Base-by-base conservation (phyloP, 1,284 basidiomycete genomes). In the Caloboletus firmus region DNA sequence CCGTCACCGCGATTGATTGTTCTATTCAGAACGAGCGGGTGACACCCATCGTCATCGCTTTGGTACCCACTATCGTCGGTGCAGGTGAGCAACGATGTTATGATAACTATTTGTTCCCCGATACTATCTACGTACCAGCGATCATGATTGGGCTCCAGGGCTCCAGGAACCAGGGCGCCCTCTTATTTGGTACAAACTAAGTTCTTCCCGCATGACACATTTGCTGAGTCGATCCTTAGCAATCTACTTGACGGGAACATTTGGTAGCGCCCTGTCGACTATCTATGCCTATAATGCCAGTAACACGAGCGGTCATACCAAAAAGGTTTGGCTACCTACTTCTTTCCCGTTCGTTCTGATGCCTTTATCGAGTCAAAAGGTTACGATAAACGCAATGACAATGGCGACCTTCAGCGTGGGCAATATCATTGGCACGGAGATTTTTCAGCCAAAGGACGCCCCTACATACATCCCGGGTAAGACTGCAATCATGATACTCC, bases 261-360 rank as follows among this genome's bases (percentile, higher is more conserved):
- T 82, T 59, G 83, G 84, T 10, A 82, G 80, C 45, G 78, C 83
- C 0, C 68, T 87, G 4, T 78, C 83, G 0, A 78, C 80, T 0
- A 75, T 88, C 18, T 88, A 85, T 58, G 81, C 83, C 0, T 87
- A 84, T 61, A 85, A 85, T 51, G 83, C 83, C 1, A 81, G 80
- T 45, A 87, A 88, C 62, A 85, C 81, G 0, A 79, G 79, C 40
- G 85, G 85, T 3, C 80, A 84, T 50, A 87, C 84, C 2, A 87
- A 88, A 74, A 88, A 87, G 72, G 75, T 73, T 73, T 20, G 8
- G 20, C 41, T 40, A 5, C 13, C 24, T 4, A 7, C 26, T 34
- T 34, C 8, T 45, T 55, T 20, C 18, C 18, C n/a, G 17, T 24
- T 32, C 40, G 30, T 36, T 39, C 22, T 43, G 39, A 24, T 11